A percentile compares a stretch with the other conserved stretches of the same genome.
Evolutionary conservation across 331 rosid genomes (phyloP).

Genomic region (Spiraea crenata): DNA sequence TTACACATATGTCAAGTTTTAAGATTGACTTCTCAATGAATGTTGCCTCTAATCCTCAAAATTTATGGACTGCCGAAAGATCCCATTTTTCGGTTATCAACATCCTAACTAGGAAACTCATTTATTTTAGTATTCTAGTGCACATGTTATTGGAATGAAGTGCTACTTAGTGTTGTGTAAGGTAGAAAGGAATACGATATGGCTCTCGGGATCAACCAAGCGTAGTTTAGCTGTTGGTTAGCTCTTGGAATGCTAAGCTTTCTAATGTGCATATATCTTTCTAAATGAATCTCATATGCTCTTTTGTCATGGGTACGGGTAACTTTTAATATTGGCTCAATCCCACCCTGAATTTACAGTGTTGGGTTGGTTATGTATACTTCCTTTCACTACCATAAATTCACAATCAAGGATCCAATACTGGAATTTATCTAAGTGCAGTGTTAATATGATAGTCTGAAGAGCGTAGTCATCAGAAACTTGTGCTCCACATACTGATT

Average conservation of each 20-base stretch:
- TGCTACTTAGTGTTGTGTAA: background rate
- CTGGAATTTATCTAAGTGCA: background rate
- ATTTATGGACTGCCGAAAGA: background rate
- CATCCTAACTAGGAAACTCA: background rate
- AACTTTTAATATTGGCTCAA: too few species aligned
- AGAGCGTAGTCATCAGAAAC: background rate
- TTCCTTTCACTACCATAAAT: background rate
- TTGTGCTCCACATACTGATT: background rate
- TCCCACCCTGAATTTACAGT: too few species aligned
- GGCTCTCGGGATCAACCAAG: background rate
- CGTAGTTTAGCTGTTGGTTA: background rate
- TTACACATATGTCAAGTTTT: too few species aligned
- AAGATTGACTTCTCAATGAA: background rate
- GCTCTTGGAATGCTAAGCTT: background rate
- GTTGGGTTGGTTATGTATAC: background rate
- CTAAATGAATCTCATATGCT: too few species aligned
- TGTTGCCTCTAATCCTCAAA: background rate
- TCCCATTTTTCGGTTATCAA: background rate
- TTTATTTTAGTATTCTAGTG: background rate
- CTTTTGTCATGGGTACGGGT: too few species aligned
- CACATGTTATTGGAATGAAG: background rate
- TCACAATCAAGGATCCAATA: background rate
- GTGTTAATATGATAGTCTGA: background rate
- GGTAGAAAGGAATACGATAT: background rate
- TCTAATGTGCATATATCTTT: background rate